Base-by-base conservation (phyloP, 192 early-diverging fungal species). In the Entophlyctis luteolus region DNA sequence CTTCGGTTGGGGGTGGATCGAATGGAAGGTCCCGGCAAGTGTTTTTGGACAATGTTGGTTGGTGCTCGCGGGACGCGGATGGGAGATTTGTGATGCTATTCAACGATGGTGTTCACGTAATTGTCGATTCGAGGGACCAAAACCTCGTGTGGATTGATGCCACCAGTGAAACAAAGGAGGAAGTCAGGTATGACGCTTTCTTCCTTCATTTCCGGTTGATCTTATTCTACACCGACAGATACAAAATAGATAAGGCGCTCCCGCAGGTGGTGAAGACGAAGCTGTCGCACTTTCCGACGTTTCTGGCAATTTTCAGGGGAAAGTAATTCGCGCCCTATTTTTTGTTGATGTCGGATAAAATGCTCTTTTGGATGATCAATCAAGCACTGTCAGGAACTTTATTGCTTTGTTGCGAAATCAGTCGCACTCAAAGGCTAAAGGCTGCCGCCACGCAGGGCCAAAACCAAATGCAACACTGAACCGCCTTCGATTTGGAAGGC, bases 371-470 rank as follows among this genome's bases (percentile, higher is more conserved):
- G 20, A 12, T 45, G 20, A 45, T 16, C 20, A 45, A 45, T 16
- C 42, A 45, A 12, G 42, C 42, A 45, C 20, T 12, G 14, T 45
- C 42, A 45, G n/a, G n/a, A n/a, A n/a, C n/a, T n/a, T 12, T 20
- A 45, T 16, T 20, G 42, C 42, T 20, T 45, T 45, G 0, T 20
- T 16, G 20, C 14, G 20, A n/a, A 45, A 12, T 45, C 14, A 16
- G 42, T 45, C 42, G 42, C 42, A n/a, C 42, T 45, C 20, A 45
- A n/a, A n/a, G n/a, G n/a, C n/a, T n/a, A n/a, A n/a, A 10, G 28
- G 20, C 5, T 1, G 36, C 96, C 96, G 55, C 96, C 96, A 78
- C 96, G 91, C 65, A 98, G 89, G 33, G 94, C 90, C 55, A 98
- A 76, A 8, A 98, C 96, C 77, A 98, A 82, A 75, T 98, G 96